Percentiles rank a stretch among this genome's conserved stretches.
These are phyloP conservation scores for Rhynchospora breviuscula DNA, from an alignment of 176 grass and related monocot genomes.

Conservation along the genomic window DNA sequence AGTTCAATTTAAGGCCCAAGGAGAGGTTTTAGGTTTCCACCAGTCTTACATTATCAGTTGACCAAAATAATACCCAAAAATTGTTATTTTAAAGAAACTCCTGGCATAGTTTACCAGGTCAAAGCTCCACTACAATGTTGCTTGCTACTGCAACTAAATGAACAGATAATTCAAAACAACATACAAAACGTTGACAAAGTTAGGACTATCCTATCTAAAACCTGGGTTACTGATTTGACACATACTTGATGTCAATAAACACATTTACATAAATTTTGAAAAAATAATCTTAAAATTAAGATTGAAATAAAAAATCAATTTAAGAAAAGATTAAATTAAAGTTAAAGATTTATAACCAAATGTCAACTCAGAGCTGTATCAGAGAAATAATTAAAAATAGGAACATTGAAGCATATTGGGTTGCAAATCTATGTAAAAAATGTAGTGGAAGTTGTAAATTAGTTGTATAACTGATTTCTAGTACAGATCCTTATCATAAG, in stretches of 20 bases:
- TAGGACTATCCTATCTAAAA: background rate
- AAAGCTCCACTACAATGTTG: conserved; percentile 2
- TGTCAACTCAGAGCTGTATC: background rate
- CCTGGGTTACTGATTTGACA: background rate
- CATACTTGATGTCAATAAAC: background rate
- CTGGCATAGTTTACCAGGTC: background rate
- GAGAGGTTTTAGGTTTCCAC: background rate
- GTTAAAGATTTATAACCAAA: background rate
- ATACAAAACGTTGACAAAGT: background rate
- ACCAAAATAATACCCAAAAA: background rate
- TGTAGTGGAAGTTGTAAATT: background rate
- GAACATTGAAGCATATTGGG: background rate
- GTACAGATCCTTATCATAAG: background rate
- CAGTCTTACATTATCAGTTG: background rate
- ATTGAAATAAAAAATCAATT: background rate
- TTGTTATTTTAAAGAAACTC: background rate
- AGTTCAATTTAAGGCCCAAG: background rate
- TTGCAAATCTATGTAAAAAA: background rate
- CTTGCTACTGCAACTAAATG: background rate
- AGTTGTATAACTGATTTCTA: background rate
- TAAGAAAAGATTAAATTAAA: background rate
- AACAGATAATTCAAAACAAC: background rate
- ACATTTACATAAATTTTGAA: background rate
- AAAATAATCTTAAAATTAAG: background rate
- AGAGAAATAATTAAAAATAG: background rate